Evolutionary conservation across 2,329 filamentous ascomycete species (phyloP), one percentile per base, ranked within the genome.

Genomic region (Claviceps maximensis): DNA sequence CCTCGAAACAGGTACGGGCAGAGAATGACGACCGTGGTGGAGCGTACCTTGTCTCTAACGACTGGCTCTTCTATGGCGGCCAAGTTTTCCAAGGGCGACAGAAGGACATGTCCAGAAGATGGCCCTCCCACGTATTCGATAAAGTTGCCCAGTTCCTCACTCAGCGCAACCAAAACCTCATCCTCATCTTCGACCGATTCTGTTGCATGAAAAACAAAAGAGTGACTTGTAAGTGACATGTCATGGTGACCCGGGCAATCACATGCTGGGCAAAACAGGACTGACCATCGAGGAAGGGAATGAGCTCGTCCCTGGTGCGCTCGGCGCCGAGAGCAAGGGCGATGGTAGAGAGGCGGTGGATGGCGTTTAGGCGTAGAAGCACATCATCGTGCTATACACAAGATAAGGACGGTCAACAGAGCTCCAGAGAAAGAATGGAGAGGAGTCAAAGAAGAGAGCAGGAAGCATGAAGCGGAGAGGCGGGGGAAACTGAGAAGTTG

Each of bases 181-280:
- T 98, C 93, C 71, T 98, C 93, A 65, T 98, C 93, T 74, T 98
- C 93, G 63, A 98, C 91, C 51, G 93, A 97, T 73, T 98, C 93
- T 98, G 71, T 57, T 59, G 48, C 45, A 23, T 47, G n/a, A 2
- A 15, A 47, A 23, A 40, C 9, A 33, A 33, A 2, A 17, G 4
- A 7, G 51, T 17, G 12, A 12, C 45, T 55, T 49, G 53, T 51
- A 25, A 49, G 31, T 17, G 31, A 17, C 38, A 58, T 21, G 57
- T 50, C 55, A 61, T 21, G 53, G 56, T 54, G 52, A 15, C 29
- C 21, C 15, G 19, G 44, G 23, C 12, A 50, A 27, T 25, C 40
- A 51, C 8, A 45, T 53, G 53, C 54, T 36, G 51, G 17, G 51
- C 21, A 41, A 50, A 51, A 48, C 53, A 48, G 59, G 58, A 76